A percentile compares a stretch with the other conserved stretches of the same genome.
Conservation (phyloP, 1,284 basidiomycete species). For the Cutaneotrichosporon spelunceum region DNA sequence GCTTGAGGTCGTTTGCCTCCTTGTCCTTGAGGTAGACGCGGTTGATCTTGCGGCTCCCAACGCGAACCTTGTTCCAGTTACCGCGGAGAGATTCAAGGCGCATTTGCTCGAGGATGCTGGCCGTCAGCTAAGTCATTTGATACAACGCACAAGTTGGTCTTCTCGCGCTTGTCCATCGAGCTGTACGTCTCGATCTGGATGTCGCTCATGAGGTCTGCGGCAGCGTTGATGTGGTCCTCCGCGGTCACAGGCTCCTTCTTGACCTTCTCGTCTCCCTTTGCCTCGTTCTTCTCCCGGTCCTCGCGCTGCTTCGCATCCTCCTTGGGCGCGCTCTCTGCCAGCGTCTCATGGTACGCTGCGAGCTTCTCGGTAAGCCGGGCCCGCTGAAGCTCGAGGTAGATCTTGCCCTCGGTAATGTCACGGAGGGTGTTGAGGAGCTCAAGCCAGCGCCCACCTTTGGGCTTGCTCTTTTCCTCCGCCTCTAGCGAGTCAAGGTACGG, state of each 20-base stretch:
- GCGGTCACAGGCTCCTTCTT: slow-evolving; percentile 51
- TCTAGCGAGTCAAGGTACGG: slow-evolving; percentile 70
- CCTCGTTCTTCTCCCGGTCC: slow-evolving; percentile 9
- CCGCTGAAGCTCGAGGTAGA: slow-evolving; percentile 94
- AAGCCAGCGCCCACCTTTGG: slow-evolving; percentile 70
- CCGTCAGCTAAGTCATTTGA: slow-evolving; percentile 12
- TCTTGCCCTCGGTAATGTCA: slow-evolving; percentile 94
- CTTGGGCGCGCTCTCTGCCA: slow-evolving; percentile 52
- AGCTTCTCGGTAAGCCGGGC: slow-evolving; percentile 87
- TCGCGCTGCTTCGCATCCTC: slow-evolving; percentile 11
- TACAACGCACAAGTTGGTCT: slow-evolving; percentile 81
- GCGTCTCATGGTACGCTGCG: slow-evolving; percentile 74
- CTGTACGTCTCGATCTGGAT: slow-evolving; percentile 99
- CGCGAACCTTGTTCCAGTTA: slow-evolving; percentile 86
- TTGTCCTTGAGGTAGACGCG: slow-evolving; percentile 85
- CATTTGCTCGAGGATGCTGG: slow-evolving; percentile 90
- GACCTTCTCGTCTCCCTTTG: slow-evolving; percentile 44
- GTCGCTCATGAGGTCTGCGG: slow-evolving; percentile 86
- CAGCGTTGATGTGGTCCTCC: slow-evolving; percentile 65
- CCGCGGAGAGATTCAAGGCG: slow-evolving; percentile 71
- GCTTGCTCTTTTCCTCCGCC: slow-evolving; percentile 46
- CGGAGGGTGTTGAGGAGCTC: slow-evolving; percentile 84
- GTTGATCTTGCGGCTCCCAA: slow-evolving; percentile 92
- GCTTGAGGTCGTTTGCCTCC: slow-evolving; percentile 88
- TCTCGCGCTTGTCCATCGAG: slow-evolving; percentile 95